Percentiles rank a stretch among this genome's conserved stretches.
Evolutionary conservation across 2,329 filamentous ascomycete species (phyloP).

Genomic region (Alternaria sp.): DNA sequence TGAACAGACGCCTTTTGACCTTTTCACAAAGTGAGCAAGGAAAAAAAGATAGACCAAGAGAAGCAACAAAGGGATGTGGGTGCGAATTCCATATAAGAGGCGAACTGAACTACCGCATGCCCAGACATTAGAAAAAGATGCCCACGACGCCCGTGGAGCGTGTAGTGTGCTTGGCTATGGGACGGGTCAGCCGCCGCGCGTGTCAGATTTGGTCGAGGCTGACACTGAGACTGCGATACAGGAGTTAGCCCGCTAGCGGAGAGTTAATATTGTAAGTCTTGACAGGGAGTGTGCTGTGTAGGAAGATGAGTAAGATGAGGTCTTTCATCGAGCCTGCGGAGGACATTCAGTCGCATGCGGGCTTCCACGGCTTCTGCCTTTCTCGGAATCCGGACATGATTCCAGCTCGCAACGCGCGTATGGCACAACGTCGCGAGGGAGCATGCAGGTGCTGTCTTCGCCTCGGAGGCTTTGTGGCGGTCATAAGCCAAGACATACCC

Average conservation of each 20-base stretch:
- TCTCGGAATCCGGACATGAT: not conserved
- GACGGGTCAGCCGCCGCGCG: constrained; percentile 11
- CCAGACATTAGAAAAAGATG: constrained; percentile 4
- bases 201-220: constrained; percentile 10
- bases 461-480: not conserved
- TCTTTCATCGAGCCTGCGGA: not conserved
- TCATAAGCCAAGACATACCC: constrained; percentile 5
- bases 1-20: constrained; percentile 16
- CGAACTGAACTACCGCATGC: not conserved
- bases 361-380: not conserved
- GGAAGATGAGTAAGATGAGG: not conserved
- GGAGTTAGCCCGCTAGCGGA: not conserved
- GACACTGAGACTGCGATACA: not conserved
- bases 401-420: not conserved
- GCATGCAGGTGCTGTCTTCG: not conserved
- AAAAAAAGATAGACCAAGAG: constrained; percentile 8
- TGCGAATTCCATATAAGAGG: constrained; percentile 6
- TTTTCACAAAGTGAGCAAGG: constrained; percentile 15
- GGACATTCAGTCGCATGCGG: not conserved
- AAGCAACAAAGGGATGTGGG: not conserved
- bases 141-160: constrained; percentile 1
- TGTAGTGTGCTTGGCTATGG: constrained; percentile 18
- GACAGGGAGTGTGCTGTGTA: not conserved
- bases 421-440: not conserved
- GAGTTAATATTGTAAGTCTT: not conserved